Evolutionary conservation across 2,329 filamentous ascomycete species (phyloP).

Genomic region (Curvularia verruculosa): DNA sequence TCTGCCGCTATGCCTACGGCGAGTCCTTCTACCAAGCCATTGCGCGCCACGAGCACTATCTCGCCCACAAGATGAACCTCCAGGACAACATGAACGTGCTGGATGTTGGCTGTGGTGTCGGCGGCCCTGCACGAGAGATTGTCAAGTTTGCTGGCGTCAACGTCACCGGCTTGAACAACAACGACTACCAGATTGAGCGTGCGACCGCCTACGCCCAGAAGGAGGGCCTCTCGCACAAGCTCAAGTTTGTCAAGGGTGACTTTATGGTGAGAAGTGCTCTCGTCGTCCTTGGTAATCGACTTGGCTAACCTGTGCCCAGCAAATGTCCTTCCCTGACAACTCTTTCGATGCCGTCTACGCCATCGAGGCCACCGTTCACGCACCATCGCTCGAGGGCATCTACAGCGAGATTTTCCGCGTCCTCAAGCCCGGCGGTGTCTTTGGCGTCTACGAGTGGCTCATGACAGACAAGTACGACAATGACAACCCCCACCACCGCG

Average conservation of each 20-base stretch:
- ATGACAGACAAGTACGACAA: conserved; percentile 98
- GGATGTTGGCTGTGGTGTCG: conserved; percentile 96
- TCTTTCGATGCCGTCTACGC: conserved; percentile 94
- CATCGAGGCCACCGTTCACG: conserved; percentile 96
- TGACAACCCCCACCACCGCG: conserved; percentile 80
- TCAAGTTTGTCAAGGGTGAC: conserved; percentile 90
- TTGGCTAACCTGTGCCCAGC: conserved; percentile 54
- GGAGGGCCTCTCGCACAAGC: conserved; percentile 78
- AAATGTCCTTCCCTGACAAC: conserved; percentile 94
- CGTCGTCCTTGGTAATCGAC: not conserved
- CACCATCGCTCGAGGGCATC: conserved; percentile 85
- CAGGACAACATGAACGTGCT: conserved; percentile 86
- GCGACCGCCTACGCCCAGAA: conserved; percentile 84
- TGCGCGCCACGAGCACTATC: conserved; percentile 96
- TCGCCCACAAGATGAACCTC: conserved; percentile 86
- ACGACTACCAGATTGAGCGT: conserved; percentile 97
- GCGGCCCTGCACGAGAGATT: conserved; percentile 93
- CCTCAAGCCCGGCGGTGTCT: conserved; percentile 92
- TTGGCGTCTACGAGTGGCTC: conserved; percentile 98
- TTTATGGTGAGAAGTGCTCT: conserved; percentile 71
- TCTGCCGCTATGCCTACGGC: conserved; percentile 87
- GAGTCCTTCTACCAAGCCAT: conserved; percentile 92
- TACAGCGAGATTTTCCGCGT: conserved; percentile 95
- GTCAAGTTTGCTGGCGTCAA: conserved; percentile 92
- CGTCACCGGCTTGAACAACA: conserved; percentile 95